phyloP scores from a whole-genome alignment of 2,329 filamentous ascomycete species.

The Trichoderma atrobrunneum region DNA sequence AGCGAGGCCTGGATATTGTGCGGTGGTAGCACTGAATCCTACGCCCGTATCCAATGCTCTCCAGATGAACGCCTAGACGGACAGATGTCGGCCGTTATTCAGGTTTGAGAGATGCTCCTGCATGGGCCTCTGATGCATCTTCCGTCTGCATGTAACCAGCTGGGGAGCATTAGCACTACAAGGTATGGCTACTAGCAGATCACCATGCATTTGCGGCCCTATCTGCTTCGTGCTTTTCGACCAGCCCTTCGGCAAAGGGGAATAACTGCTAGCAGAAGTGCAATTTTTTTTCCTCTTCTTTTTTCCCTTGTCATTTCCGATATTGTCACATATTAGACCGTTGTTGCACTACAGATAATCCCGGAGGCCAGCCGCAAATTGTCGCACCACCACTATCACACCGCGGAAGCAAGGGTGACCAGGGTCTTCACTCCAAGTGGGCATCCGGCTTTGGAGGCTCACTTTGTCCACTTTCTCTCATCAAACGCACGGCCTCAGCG shows the following conservation, averaged over 20 bases:
- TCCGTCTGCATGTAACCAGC: conserved; percentile 14
- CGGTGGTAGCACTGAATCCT: conserved; percentile 18
- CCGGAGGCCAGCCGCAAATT: conserved; percentile 17
- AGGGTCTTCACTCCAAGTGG: conserved; percentile 5
- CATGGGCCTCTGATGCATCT: conserved; percentile 10
- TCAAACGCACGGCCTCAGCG: background rate
- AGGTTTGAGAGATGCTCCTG: background rate
- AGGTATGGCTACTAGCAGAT: background rate
- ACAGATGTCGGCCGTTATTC: conserved; percentile 15
- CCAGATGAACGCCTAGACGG: conserved; percentile 4
- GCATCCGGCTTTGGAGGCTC: background rate
- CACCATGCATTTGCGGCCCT: background rate
- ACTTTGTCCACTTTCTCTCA: conserved; percentile 3
- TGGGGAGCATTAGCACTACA: background rate
- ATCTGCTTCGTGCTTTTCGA: background rate
- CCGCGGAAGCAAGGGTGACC: background rate
- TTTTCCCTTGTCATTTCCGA: conserved; percentile 4
- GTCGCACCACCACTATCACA: conserved; percentile 19
- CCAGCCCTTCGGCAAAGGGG: conserved; percentile 8
- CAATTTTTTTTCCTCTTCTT: background rate
- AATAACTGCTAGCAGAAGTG: background rate
- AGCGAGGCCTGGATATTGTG: background rate
- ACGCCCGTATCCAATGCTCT: conserved; percentile 1
- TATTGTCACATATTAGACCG: background rate
- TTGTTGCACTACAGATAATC: background rate